Conservation (phyloP, 2,329 filamentous ascomycete species). For the Aspergillus jensenii region DNA sequence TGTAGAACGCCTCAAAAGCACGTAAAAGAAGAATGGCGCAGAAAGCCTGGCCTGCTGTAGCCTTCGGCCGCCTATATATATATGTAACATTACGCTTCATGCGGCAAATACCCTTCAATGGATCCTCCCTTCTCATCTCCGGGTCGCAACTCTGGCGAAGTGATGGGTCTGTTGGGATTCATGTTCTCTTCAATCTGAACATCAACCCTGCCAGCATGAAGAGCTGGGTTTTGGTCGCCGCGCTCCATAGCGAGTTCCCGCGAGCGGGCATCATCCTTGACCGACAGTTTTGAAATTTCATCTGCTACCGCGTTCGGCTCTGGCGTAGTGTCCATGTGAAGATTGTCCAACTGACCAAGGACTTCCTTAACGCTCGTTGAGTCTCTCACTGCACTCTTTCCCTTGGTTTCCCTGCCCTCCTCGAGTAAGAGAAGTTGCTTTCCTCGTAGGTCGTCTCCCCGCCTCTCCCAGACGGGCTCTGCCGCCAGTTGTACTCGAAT, state of each 20-base stretch:
- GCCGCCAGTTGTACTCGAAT: slow-evolving; percentile 86
- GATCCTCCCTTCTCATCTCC: slow-evolving; percentile 38
- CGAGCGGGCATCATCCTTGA: slow-evolving; percentile 25
- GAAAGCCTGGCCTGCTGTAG: not conserved
- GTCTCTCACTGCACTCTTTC: slow-evolving; percentile 20
- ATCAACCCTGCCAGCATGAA: slow-evolving; percentile 31
- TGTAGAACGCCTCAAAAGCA: slow-evolving; percentile 11
- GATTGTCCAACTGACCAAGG: slow-evolving; percentile 19
- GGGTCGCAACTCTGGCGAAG: slow-evolving; percentile 33
- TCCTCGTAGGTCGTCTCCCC: slow-evolving; percentile 48
- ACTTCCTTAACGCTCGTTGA: slow-evolving; percentile 27
- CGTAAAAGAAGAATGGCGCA: not conserved
- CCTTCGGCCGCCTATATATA: not conserved
- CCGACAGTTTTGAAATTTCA: slow-evolving; percentile 26
- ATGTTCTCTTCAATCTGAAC: slow-evolving; percentile 37
- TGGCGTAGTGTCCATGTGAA: slow-evolving; percentile 18
- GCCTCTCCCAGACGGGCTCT: slow-evolving; percentile 80
- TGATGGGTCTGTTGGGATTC: slow-evolving; percentile 15
- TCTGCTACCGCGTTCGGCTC: slow-evolving; percentile 20
- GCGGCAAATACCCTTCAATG: slow-evolving; percentile 44
- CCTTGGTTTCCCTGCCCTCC: slow-evolving; percentile 50
- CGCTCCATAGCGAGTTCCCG: slow-evolving; percentile 38
- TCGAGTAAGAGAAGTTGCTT: slow-evolving; percentile 64
- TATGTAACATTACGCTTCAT: slow-evolving; percentile 15
- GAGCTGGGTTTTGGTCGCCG: slow-evolving; percentile 28